These are phyloP conservation scores for Saccharomycopsis guyanensis DNA, from an alignment of 805 yeast species.

Conservation along the genomic window DNA sequence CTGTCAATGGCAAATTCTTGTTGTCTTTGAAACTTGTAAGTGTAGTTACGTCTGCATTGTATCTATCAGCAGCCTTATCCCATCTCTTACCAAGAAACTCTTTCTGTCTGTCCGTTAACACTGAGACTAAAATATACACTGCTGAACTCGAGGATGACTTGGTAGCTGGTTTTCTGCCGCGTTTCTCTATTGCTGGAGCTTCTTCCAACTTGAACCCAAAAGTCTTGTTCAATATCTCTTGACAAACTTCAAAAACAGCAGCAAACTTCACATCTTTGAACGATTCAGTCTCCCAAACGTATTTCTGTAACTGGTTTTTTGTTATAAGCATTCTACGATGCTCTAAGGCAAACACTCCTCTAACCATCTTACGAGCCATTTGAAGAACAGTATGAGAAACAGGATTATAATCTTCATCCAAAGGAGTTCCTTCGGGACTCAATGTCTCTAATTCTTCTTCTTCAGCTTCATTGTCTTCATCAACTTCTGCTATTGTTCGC, in stretches of 20 bases:
- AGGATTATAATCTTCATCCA: background rate
- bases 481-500: background rate
- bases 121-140: slow-evolving; percentile 7
- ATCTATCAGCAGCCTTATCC: slow-evolving; percentile 10
- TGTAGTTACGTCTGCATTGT: slow-evolving; percentile 7
- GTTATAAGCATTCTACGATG: slow-evolving; percentile 12
- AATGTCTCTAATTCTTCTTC: background rate
- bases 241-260: slow-evolving; percentile 17
- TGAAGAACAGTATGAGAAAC: background rate
- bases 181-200: background rate
- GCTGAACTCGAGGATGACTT: background rate
- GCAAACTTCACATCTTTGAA: slow-evolving; percentile 16
- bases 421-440: background rate
- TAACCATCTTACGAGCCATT: slow-evolving; percentile 19
- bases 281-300: slow-evolving; percentile 17
- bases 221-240: slow-evolving; percentile 1
- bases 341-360: slow-evolving; percentile 19
- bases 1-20: slow-evolving; percentile 18
- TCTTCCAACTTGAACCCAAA: slow-evolving; percentile 16
- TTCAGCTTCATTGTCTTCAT: background rate
- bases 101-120: background rate
- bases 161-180: background rate
- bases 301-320: slow-evolving; percentile 14
- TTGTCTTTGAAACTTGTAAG: slow-evolving; percentile 7
- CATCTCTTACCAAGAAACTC: slow-evolving; percentile 11